Evolutionary conservation across 495 filamentous ascomycete species (phyloP).

Genomic region (Aspergillus ellipticus): DNA sequence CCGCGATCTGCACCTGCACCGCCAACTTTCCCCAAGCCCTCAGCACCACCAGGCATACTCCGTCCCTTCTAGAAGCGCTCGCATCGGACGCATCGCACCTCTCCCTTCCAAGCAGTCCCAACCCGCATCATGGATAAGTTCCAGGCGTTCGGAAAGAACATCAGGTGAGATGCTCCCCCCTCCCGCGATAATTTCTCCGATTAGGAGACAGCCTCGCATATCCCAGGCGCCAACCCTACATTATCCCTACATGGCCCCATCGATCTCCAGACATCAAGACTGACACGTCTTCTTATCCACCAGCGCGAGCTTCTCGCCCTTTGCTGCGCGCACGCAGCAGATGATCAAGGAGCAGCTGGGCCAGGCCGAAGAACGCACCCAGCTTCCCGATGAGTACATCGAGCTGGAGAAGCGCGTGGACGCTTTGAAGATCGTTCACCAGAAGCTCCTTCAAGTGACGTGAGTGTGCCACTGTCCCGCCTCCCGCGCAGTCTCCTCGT

Average conservation of each 20-base stretch:
- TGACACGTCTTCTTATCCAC: slow-evolving; percentile 25
- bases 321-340: slow-evolving; percentile 90
- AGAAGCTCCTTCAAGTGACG: slow-evolving; percentile 96
- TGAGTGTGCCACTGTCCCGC: slow-evolving; percentile 53
- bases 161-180: slow-evolving; percentile 47
- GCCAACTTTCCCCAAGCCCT: slow-evolving; percentile 6
- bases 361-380: slow-evolving; percentile 94
- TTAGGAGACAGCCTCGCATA: neutral
- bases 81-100: neutral
- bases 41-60: neutral
- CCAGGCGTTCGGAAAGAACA: slow-evolving; percentile 71
- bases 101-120: slow-evolving; percentile 1
- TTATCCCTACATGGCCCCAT: neutral
- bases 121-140: slow-evolving; percentile 60
- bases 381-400: slow-evolving; percentile 95
- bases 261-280: slow-evolving; percentile 3
- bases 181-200: neutral
- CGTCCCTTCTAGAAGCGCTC: neutral
- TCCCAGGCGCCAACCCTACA: neutral
- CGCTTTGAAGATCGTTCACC: slow-evolving; percentile 93
- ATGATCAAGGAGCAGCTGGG: slow-evolving; percentile 96
- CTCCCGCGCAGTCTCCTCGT: neutral
- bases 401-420: slow-evolving; percentile 99
- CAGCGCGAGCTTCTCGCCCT: slow-evolving; percentile 76
- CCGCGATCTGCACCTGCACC: slow-evolving; percentile 6